Base-by-base conservation (phyloP, 139 green algal genomes). In the Picochlorum costavermella region DNA sequence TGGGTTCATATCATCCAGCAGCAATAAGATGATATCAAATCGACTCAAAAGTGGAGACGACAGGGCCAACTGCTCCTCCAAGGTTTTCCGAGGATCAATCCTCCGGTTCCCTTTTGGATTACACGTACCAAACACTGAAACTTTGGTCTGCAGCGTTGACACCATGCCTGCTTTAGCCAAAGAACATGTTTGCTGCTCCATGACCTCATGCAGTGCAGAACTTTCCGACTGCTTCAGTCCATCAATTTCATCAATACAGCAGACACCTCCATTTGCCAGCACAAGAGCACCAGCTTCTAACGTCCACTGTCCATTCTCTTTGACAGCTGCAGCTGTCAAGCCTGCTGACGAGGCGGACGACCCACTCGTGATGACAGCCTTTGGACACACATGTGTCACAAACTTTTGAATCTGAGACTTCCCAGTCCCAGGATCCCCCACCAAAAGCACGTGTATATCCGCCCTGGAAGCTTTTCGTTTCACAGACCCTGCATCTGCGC, bases 131-230 rank as follows among this genome's bases (percentile, higher is more conserved):
- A 94, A 67, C 10, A 92, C 76, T 11, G 81, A 76, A 28, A 79
- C 82, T 37, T 85, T 79, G 0, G 91, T 91, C 63, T 57, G 68
- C 4, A 97, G 78, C 23, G 78, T 95, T 17, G 88, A 90, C 28
- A 98, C 67, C 72, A 97, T 72, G 37, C 90, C 91, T 16, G 91
- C 88, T 78, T 97, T 96, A 37, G 90, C 90, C 1, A 97, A 76
- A 56, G 83, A 84, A 49, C 95, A 67, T 1, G 84, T 96, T 74
- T 97, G 90, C 71, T 97, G 90, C 82, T 97, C 90, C 90, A 97
- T 95, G 12, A 86, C 90, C 71, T 97, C 90, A 46, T 95, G 90
- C 6, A 97, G 79, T 49, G 83, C 83, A 4, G 80, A 82, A 6
- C 83, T 81, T 65, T 96, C 92, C 2, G 59, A 58, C 63, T 92